Percentiles rank a stretch among this genome's conserved stretches.
phyloP scores from a whole-genome alignment of 2,329 filamentous ascomycete species.

The Pestalotiopsis sp. region DNA sequence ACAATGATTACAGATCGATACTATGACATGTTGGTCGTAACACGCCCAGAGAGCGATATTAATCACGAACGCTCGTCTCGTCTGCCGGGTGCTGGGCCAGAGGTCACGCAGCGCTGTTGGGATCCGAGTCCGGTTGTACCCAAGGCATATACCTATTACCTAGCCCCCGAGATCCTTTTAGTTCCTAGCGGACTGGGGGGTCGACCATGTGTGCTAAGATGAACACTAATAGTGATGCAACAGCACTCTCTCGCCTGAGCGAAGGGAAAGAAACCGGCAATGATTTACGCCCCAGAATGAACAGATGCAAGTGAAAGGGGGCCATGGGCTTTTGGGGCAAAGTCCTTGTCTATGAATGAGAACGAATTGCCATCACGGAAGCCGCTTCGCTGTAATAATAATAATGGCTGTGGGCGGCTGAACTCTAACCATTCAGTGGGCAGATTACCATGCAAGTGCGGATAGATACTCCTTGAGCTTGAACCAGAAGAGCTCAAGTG shows the following conservation, averaged over 20 bases:
- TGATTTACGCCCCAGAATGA: conserved; percentile 2
- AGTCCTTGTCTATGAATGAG: background rate
- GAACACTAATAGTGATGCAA: conserved; percentile 5
- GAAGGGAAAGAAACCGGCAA: background rate
- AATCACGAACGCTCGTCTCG: background rate
- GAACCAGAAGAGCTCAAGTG: background rate
- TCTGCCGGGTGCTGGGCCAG: too few relatives aligned
- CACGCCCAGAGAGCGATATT: background rate
- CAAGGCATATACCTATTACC: background rate
- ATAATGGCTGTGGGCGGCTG: background rate
- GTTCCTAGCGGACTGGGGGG: background rate
- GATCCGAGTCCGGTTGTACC: background rate
- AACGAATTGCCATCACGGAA: background rate
- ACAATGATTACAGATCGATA: background rate
- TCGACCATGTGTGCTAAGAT: background rate
- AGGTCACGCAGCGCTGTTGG: background rate
- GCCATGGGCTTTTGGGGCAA: background rate
- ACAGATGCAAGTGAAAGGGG: background rate
- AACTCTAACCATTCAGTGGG: background rate
- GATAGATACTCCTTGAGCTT: background rate
- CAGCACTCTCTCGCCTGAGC: background rate
- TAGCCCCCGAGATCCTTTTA: background rate
- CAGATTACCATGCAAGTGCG: background rate
- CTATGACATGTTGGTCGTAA: background rate
- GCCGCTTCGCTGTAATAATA: background rate